Conservation (phyloP, 164 flowering plant species). For the Brasenia schreberi region DNA sequence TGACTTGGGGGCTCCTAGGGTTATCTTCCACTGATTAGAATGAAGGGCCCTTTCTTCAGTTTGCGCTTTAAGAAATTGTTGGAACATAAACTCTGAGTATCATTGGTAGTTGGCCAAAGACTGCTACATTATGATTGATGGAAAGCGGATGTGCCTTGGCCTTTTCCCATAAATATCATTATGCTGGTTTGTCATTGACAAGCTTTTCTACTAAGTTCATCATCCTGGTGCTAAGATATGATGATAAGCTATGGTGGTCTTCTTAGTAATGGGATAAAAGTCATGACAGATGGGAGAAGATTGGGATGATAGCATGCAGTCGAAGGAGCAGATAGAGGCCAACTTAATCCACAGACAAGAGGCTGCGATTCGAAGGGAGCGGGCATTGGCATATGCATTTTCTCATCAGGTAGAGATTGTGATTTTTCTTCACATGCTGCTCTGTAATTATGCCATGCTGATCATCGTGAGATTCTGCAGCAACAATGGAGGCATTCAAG, state of each 20-base stretch:
- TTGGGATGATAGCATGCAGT: slow-evolving; percentile 46
- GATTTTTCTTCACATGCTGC: background rate
- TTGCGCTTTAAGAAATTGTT: no score
- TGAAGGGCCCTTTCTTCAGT: no score
- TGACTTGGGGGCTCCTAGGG: no score
- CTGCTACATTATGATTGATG: no score
- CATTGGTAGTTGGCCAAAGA: no score
- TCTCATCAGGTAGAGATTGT: slow-evolving; percentile 46
- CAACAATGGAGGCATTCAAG: slow-evolving; percentile 46
- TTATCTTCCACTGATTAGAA: no score
- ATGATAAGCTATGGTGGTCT: background rate
- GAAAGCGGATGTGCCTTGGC: no score
- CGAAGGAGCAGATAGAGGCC: slow-evolving; percentile 56
- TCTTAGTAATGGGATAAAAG: background rate
- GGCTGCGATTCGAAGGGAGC: slow-evolving; percentile 60
- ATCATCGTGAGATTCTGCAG: background rate
- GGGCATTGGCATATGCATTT: slow-evolving; percentile 61
- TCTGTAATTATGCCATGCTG: background rate
- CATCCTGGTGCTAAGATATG: background rate
- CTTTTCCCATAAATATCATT: background rate
- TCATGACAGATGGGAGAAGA: slow-evolving; percentile 34
- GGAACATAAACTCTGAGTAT: no score
- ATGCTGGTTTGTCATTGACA: background rate
- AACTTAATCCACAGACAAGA: slow-evolving; percentile 34
- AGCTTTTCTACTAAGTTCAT: background rate